phyloP scores from a whole-genome alignment of 1,284 basidiomycete species.

The Sporisorium exsertum region DNA sequence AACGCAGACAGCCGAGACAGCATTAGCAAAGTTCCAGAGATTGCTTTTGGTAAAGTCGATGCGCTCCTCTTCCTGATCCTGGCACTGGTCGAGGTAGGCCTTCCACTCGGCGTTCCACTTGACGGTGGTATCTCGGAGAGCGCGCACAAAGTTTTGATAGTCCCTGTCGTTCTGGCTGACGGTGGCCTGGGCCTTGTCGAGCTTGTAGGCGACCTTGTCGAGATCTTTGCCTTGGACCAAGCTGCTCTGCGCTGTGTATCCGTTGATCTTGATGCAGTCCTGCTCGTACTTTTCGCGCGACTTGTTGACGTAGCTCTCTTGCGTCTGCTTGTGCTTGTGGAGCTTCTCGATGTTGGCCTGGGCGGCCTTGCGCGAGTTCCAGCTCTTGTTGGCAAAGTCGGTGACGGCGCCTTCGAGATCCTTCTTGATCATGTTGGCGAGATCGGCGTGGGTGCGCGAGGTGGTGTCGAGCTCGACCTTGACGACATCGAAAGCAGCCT shows the following conservation, averaged over 20 bases:
- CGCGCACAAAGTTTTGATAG: conserved; percentile 86
- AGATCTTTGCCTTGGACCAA: conserved; percentile 93
- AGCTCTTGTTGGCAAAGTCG: conserved; percentile 61
- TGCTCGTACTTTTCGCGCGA: conserved; percentile 93
- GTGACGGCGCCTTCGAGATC: conserved; percentile 77
- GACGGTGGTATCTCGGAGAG: conserved; percentile 81
- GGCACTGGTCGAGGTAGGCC: conserved; percentile 75
- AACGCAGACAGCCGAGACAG: conserved; percentile 93
- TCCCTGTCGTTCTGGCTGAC: conserved; percentile 83
- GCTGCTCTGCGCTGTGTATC: conserved; percentile 91
- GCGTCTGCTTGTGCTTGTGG: conserved; percentile 67
- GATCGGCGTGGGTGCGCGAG: conserved; percentile 77
- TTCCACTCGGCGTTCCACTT: conserved; percentile 98
- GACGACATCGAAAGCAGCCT: conserved; percentile 81
- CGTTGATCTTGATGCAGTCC: conserved; percentile 94
- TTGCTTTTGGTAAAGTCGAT: conserved; percentile 94
- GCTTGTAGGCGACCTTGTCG: conserved; percentile 87
- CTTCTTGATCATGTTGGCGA: conserved; percentile 80
- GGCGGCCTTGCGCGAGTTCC: conserved; percentile 57
- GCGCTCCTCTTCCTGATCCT: conserved; percentile 94
- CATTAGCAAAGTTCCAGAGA: conserved; percentile 95
- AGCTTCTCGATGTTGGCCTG: conserved; percentile 63
- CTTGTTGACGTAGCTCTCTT: conserved; percentile 68
- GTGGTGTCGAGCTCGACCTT: conserved; percentile 86
- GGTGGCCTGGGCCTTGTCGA: conserved; percentile 88